Conservation (phyloP, 1,284 basidiomycete species). For the Irpex rosettiformis region DNA sequence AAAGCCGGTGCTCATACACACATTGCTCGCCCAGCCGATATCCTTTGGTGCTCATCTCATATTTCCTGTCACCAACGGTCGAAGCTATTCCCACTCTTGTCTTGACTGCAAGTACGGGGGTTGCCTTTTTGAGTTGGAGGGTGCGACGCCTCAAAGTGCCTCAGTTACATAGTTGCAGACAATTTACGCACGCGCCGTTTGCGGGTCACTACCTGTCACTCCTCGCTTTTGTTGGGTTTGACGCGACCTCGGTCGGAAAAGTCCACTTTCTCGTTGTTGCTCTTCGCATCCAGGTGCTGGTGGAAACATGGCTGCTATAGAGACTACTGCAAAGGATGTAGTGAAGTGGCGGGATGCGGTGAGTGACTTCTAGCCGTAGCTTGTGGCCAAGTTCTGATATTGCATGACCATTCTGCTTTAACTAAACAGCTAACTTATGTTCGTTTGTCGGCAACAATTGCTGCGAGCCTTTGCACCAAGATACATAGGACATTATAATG, state of each 20-base stretch:
- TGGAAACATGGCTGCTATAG: background rate
- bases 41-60: too few species aligned
- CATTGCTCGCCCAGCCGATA: too few species aligned
- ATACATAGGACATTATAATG: slow-evolving; percentile 9
- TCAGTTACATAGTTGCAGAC: slow-evolving; percentile 6
- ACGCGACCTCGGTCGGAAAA: slow-evolving; percentile 5
- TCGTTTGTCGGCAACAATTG: slow-evolving; percentile 32
- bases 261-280: background rate
- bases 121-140: background rate
- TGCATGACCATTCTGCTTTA: background rate
- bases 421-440: slow-evolving; percentile 30
- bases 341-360: background rate
- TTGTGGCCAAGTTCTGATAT: background rate
- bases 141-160: background rate
- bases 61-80: too few species aligned
- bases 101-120: background rate
- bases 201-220: background rate
- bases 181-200: background rate
- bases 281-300: background rate
- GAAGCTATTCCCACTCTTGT: too few species aligned
- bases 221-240: slow-evolving; percentile 1
- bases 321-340: background rate
- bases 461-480: slow-evolving; percentile 27
- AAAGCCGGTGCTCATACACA: too few species aligned
- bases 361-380: background rate